Evolutionary conservation across 169 alveolate species (phyloP).

Genomic region (Eimeria acervulina): DNA sequence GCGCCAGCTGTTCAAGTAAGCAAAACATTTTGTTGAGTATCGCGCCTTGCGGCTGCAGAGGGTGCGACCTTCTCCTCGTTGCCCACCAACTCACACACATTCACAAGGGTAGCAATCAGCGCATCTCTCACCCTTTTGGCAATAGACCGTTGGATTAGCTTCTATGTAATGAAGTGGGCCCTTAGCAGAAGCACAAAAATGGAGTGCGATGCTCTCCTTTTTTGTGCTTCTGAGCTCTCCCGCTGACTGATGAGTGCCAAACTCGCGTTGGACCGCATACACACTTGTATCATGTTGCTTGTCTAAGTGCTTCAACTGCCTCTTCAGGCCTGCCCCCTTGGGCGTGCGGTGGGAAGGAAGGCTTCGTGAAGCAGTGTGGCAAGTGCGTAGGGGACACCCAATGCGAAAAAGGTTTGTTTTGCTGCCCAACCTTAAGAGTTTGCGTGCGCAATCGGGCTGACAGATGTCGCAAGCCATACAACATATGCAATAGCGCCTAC

Average conservation of each 20-base stretch:
- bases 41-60: not conserved
- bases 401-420: conserved; percentile 47
- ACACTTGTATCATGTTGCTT: not conserved
- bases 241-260: not conserved
- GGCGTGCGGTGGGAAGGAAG: conserved; percentile 75
- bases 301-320: not conserved
- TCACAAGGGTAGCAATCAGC: not conserved
- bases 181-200: not conserved
- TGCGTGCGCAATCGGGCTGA: conserved; percentile 69
- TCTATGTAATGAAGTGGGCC: not conserved
- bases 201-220: no score
- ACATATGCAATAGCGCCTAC: conserved; percentile 65
- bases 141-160: not conserved
- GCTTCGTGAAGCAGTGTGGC: conserved; percentile 60
- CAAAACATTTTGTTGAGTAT: not conserved
- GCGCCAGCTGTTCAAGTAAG: conserved; percentile 42
- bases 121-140: not conserved
- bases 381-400: conserved; percentile 63
- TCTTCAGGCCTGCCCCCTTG: conserved; percentile 72
- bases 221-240: no score
- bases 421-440: conserved; percentile 76
- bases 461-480: conserved; percentile 72
- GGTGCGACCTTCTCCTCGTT: not conserved
- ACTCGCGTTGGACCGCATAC: no score
- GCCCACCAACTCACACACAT: not conserved